phyloP scores from a whole-genome alignment of 768 basidiomycete species.

The Pleurotus platypus region DNA sequence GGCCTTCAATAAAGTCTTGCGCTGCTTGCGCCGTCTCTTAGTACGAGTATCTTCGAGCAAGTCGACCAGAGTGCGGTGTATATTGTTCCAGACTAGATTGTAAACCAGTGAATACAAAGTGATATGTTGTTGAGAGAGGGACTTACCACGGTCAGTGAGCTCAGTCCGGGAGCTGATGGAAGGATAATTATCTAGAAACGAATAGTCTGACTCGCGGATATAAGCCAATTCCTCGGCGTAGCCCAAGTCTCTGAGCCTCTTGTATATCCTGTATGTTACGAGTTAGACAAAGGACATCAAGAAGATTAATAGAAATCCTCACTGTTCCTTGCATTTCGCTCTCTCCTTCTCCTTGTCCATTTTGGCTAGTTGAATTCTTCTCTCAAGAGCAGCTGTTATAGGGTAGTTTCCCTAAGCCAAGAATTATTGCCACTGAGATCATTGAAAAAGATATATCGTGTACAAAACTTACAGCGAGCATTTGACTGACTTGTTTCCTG shows the following conservation, averaged over 20 bases:
- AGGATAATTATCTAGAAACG: constrained; percentile 13
- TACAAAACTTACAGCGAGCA: background rate
- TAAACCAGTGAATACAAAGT: background rate
- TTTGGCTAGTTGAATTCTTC: too few species aligned
- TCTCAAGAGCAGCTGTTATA: too few species aligned
- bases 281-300: too few species aligned
- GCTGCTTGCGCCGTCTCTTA: constrained; percentile 15
- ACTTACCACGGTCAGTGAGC: constrained; percentile 18
- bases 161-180: constrained; percentile 11
- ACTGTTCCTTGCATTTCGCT: too few species aligned
- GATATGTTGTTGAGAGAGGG: too few species aligned
- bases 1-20: constrained; percentile 14
- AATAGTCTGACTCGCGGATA: constrained; percentile 10
- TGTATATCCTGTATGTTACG: constrained; percentile 12
- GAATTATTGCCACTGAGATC: too few species aligned
- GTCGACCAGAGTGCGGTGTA: constrained; percentile 13
- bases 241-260: constrained; percentile 15
- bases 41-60: constrained; percentile 14
- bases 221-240: constrained; percentile 18
- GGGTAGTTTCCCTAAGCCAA: too few species aligned
- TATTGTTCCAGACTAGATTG: constrained; percentile 14
- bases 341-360: too few species aligned
- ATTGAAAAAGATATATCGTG: background rate
- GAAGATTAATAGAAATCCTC: too few species aligned
- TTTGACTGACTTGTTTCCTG: constrained; percentile 14